Conservation (phyloP, 805 yeast genomes). For the Candida insectorum region DNA sequence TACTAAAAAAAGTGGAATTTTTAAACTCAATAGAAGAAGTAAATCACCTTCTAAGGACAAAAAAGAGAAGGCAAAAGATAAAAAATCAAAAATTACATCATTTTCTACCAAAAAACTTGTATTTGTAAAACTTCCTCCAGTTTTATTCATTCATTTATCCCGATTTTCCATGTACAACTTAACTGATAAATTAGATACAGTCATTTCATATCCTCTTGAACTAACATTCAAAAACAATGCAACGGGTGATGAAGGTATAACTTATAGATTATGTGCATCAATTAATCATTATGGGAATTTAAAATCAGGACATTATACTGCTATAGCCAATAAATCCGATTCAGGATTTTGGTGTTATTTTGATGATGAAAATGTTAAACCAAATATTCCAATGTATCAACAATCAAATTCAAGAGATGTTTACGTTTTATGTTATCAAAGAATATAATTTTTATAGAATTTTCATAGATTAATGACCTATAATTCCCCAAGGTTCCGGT, state of each 20-base stretch:
- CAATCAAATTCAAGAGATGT: constrained; percentile 53
- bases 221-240: constrained; percentile 44
- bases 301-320: constrained; percentile 74
- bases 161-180: constrained; percentile 47
- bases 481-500: too few species aligned
- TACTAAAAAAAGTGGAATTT: constrained; percentile 31
- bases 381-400: constrained; percentile 41
- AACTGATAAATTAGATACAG: constrained; percentile 49
- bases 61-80: constrained; percentile 4
- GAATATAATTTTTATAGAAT: constrained; percentile 35
- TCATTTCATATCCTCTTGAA: constrained; percentile 53
- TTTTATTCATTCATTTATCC: constrained; percentile 39
- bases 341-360: constrained; percentile 60
- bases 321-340: constrained; percentile 51
- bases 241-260: constrained; percentile 24
- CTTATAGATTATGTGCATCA: constrained; percentile 57
- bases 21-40: constrained; percentile 30
- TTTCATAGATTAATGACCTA: too few species aligned
- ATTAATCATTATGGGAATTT: constrained; percentile 71
- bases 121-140: constrained; percentile 34
- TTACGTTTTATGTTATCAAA: constrained; percentile 66
- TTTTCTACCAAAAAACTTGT: constrained; percentile 24
- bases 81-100: constrained; percentile 7
- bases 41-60: constrained; percentile 29
- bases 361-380: constrained; percentile 63